Conservation (phyloP, 2,329 filamentous ascomycete genomes). For the Pseudogymnoascus sp. region DNA sequence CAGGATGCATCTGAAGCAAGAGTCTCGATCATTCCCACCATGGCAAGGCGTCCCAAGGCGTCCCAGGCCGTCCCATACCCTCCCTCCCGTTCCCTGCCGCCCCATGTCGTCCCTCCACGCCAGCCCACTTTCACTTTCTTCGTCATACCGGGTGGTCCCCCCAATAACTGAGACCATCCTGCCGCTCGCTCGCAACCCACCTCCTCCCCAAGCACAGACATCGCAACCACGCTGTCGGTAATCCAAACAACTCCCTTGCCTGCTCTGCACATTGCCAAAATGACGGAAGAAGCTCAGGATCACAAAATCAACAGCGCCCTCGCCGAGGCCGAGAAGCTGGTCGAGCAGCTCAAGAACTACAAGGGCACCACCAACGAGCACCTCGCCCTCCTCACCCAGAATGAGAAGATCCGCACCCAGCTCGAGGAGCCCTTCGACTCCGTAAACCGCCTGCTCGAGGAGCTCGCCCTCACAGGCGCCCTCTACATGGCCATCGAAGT, state of each 20-base stretch:
- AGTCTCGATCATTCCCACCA: neutral
- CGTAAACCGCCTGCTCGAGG: slow-evolving; percentile 19
- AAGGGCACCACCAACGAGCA: slow-evolving; percentile 16
- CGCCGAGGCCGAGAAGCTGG: slow-evolving; percentile 13
- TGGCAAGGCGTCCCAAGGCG: neutral
- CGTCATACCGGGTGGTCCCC: neutral
- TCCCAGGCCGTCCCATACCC: neutral
- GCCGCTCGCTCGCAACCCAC: neutral
- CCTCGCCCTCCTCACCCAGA: slow-evolving; percentile 17
- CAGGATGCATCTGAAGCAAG: neutral
- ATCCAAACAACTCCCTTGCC: neutral
- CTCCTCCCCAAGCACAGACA: neutral
- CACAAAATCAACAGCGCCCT: slow-evolving; percentile 9
- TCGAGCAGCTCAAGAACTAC: slow-evolving; percentile 19
- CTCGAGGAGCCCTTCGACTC: slow-evolving; percentile 21
- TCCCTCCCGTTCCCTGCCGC: neutral
- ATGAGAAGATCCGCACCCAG: slow-evolving; percentile 15
- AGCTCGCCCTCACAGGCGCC: slow-evolving; percentile 16
- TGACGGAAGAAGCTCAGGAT: neutral
- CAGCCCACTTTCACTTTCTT: neutral
- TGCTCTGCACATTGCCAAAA: neutral
- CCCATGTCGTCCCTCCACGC: neutral
- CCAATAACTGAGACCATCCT: neutral
- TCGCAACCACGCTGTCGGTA: neutral
- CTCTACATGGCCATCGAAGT: slow-evolving; percentile 18